These are phyloP conservation scores for Zarea fungicola DNA, from an alignment of 2,329 filamentous ascomycete species.

Conservation along the genomic window DNA sequence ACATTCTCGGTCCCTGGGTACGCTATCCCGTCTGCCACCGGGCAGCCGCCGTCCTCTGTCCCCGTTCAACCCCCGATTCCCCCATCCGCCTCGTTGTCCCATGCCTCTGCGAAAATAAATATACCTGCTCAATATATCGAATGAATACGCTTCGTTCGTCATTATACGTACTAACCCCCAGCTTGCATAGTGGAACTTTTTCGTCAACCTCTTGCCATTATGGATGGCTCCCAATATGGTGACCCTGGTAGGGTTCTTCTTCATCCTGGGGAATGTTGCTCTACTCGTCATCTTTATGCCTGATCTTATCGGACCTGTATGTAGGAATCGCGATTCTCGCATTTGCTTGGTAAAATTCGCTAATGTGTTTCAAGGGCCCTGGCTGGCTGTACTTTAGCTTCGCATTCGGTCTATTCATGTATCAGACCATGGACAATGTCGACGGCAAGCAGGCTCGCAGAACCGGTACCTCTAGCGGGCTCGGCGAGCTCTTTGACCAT, in stretches of 20 bases:
- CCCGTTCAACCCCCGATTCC: slow-evolving; percentile 4
- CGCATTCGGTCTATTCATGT: slow-evolving; percentile 94
- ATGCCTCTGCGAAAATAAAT: too few species aligned
- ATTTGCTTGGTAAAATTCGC: too few species aligned
- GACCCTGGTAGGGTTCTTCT: slow-evolving; percentile 89
- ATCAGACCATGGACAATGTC: slow-evolving; percentile 98
- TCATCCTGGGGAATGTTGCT: slow-evolving; percentile 80
- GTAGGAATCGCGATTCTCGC: slow-evolving; percentile 24
- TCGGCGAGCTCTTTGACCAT: slow-evolving; percentile 97
- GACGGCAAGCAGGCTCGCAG: slow-evolving; percentile 95
- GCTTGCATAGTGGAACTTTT: slow-evolving; percentile 80
- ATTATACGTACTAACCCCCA: slow-evolving; percentile 14
- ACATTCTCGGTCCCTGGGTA: slow-evolving; percentile 95
- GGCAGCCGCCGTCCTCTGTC: background rate
- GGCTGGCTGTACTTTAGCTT: slow-evolving; percentile 96
- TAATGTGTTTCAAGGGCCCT: slow-evolving; percentile 54
- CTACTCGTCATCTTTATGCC: slow-evolving; percentile 75
- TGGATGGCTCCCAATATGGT: slow-evolving; percentile 99
- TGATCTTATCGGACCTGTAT: slow-evolving; percentile 81
- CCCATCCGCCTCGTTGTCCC: slow-evolving; percentile 3
- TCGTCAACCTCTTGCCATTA: slow-evolving; percentile 84
- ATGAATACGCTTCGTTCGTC: background rate
- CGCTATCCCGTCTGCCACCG: slow-evolving; percentile 27
- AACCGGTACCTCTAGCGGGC: slow-evolving; percentile 88
- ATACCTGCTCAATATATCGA: too few species aligned